Evolutionary conservation across 2,329 filamentous ascomycete genomes (phyloP), one percentile per base, ranked within the genome.

Genomic region (Beauveria sp.): DNA sequence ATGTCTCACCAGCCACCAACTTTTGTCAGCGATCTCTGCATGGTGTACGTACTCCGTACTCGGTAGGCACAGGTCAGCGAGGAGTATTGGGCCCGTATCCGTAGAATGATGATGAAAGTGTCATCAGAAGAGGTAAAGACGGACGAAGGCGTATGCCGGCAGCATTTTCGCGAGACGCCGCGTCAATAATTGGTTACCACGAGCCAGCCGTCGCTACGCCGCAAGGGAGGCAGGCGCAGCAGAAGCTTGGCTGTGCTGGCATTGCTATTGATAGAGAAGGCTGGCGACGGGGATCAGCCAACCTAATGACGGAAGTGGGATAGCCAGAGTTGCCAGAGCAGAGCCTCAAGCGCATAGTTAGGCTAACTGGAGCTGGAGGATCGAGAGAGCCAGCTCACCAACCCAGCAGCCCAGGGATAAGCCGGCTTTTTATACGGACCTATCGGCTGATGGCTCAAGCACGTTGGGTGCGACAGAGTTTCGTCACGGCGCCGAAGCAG

Each of bases 1-100:
- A 48, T 57, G 55, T 57, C 55, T 57, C 55, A 57, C 43, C 43
- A 40, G 43, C 55, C 55, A 48, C 55, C 28, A 3, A 14, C 8
- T 37, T 48, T 48, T 40, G n/a, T 16, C 55, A 57, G 16, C 20
- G 20, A 37, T n/a, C n/a, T 40, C 18, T 24, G 12, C 34, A 14
- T 37, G 34, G 34, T 53, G 50, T 24, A 22, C 22, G 22, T 22
- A 24, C 22, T 24, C 22, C 22, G 22, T 24, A 24, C 22, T 24
- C 22, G 3, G 22, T 24, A 34, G 14, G 48, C 48, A 8, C 5
- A 12, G 18, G 9, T 9, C 5, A 40, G 18, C 20, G 3, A 37
- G 20, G 30, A 30, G 52, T 43, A 12, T 24, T 40, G 20, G 28
- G 43, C 28, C 5, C 8, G 10, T 3, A 6, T n/a, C 5, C 8